Percentiles rank a stretch among this genome's conserved stretches.
Evolutionary conservation across 805 yeast genomes (phyloP).

Genomic region (Crinitomyces ghanaensis): DNA sequence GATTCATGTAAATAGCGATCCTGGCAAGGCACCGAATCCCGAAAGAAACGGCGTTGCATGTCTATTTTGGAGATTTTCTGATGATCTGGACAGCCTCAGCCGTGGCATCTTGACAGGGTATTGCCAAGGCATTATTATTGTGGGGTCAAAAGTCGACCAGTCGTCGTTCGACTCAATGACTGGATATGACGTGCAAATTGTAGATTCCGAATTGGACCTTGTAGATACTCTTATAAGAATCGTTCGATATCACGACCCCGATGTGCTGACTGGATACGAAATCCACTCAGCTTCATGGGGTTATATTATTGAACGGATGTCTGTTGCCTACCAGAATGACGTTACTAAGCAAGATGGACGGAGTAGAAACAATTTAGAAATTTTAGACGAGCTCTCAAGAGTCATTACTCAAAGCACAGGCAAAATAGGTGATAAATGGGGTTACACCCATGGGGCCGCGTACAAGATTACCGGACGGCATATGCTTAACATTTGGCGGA

Average conservation of each 20-base stretch:
- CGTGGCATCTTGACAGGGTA: conserved; percentile 19
- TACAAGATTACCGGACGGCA: conserved; percentile 70
- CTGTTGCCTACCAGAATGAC: too few relatives aligned
- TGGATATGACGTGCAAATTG: conserved; percentile 33
- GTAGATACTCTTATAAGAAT: conserved; percentile 42
- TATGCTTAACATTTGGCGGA: conserved; percentile 75
- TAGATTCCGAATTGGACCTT: conserved; percentile 47
- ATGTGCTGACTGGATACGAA: conserved; percentile 78
- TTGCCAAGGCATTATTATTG: conserved; percentile 3
- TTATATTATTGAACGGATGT: conserved; percentile 63
- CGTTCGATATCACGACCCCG: conserved; percentile 68
- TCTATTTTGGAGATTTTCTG: conserved; percentile 49
- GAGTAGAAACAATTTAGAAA: conserved; percentile 35
- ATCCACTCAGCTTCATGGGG: conserved; percentile 83
- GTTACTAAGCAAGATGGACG: too few relatives aligned
- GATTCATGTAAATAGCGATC: conserved; percentile 48
- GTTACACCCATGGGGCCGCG: conserved; percentile 64
- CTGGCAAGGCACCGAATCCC: conserved; percentile 53
- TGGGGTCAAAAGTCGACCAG: conserved; percentile 14
- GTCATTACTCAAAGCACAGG: conserved; percentile 25
- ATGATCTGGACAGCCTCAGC: conserved; percentile 12
- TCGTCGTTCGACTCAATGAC: too few relatives aligned
- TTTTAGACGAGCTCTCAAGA: conserved; percentile 52
- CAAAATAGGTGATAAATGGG: conserved; percentile 54
- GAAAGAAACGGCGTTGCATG: conserved; percentile 42